A percentile compares a stretch with the other conserved stretches of the same genome.
These are phyloP conservation scores for Hymenoscyphus linearis DNA, from an alignment of 2,329 filamentous ascomycete genomes.

Conservation along the genomic window DNA sequence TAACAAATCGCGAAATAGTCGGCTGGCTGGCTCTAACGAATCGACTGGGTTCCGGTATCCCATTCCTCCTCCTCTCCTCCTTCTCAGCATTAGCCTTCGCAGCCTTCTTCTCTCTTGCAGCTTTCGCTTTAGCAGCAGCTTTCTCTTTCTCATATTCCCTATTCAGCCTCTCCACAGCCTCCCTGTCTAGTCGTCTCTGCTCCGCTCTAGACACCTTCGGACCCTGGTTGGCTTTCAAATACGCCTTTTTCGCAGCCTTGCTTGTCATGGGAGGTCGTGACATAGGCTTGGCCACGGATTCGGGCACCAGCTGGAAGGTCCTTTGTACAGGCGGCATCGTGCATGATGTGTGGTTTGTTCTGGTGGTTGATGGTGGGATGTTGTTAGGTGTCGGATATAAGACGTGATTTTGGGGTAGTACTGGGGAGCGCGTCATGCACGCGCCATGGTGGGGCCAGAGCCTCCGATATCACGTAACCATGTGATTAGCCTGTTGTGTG, in stretches of 20 bases:
- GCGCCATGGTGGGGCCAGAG: not conserved
- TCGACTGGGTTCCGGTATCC: conserved; percentile 46
- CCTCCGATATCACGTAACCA: not conserved
- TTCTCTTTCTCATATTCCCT: conserved; percentile 50
- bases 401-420: not conserved
- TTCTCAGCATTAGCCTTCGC: conserved; percentile 46
- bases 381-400: not conserved
- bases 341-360: not conserved
- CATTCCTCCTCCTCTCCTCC: conserved; percentile 46
- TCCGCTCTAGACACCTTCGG: conserved; percentile 38
- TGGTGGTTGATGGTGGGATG: not conserved
- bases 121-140: conserved; percentile 46
- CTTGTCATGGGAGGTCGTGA: conserved; percentile 42
- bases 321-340: conserved; percentile 34
- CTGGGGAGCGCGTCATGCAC: not conserved
- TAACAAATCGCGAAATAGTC: conserved; percentile 49
- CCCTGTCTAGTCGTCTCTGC: conserved; percentile 36
- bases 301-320: conserved; percentile 42
- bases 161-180: conserved; percentile 35
- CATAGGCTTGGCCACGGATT: conserved; percentile 22
- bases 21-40: conserved; percentile 51
- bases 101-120: conserved; percentile 50
- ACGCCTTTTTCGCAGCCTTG: conserved; percentile 44
- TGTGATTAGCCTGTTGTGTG: too few relatives aligned
- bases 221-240: conserved; percentile 37